Conservation (phyloP, 1,284 basidiomycete species). For the Uromyces viciae-fabae region DNA sequence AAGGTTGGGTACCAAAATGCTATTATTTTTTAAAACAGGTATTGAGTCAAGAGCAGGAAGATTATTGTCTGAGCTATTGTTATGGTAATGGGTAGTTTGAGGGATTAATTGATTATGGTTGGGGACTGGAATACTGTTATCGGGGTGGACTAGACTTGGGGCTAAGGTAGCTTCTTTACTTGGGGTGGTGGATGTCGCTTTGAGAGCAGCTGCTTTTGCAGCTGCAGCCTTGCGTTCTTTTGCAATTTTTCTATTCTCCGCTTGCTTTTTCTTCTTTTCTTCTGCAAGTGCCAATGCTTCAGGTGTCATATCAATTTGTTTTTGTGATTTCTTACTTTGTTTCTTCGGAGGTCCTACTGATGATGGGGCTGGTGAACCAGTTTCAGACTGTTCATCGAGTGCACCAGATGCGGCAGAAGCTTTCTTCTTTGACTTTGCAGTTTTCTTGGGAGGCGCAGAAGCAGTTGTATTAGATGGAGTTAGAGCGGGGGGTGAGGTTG, state of each 20-base stretch:
- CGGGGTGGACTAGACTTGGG: neutral
- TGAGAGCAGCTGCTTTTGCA: constrained; percentile 11
- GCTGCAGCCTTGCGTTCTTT: constrained; percentile 35
- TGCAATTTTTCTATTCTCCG: constrained; percentile 21
- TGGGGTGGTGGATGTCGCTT: constrained; percentile 16
- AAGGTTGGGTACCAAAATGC: constrained; percentile 32
- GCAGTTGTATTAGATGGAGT: neutral
- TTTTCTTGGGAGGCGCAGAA: constrained; percentile 1
- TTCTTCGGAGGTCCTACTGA: constrained; percentile 3
- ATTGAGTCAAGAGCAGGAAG: constrained; percentile 21
- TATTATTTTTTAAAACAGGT: constrained; percentile 5
- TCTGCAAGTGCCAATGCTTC: constrained; percentile 27
- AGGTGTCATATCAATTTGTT: constrained; percentile 16
- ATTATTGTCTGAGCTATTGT: constrained; percentile 15
- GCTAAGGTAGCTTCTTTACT: neutral
- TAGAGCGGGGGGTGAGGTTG: constrained; percentile 15
- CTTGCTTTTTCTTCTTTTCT: constrained; percentile 37
- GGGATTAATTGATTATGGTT: constrained; percentile 15
- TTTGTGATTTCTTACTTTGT: constrained; percentile 33
- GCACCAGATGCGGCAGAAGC: no score
- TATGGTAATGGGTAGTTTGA: neutral
- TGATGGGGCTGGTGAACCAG: constrained; percentile 33
- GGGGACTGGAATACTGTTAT: constrained; percentile 7
- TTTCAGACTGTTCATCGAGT: constrained; percentile 34
- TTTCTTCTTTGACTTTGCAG: constrained; percentile 32